Percentiles rank a stretch among this genome's conserved stretches.
Evolutionary conservation across 164 flowering plant species (phyloP).

Genomic region (Echeveria elegans): DNA sequence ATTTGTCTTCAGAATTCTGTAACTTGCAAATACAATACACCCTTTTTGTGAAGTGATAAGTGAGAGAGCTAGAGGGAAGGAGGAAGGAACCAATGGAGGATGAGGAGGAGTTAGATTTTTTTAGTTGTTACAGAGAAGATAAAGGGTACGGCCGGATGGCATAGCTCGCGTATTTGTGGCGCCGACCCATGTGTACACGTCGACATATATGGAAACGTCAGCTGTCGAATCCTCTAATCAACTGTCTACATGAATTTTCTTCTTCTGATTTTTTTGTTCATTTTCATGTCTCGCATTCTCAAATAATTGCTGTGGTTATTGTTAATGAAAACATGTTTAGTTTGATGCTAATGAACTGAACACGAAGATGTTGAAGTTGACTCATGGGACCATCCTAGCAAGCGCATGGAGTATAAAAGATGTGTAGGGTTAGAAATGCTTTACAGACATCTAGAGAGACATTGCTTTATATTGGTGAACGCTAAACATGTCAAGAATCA

Average conservation of each 20-base stretch:
- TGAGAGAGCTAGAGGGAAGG: not conserved
- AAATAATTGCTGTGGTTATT: not conserved
- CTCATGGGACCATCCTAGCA: conserved; percentile 2
- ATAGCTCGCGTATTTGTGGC: not conserved
- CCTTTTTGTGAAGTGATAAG: not conserved
- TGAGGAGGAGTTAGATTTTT: not conserved
- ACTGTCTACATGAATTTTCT: not conserved
- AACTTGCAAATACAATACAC: not conserved
- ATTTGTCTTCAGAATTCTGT: not conserved
- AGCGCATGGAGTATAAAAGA: not conserved
- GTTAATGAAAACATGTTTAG: not conserved
- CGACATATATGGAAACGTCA: not conserved
- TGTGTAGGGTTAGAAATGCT: not conserved
- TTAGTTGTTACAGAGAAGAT: not conserved
- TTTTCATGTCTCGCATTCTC: not conserved
- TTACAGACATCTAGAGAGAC: not conserved
- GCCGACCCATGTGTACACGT: not conserved
- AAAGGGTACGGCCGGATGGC: not conserved
- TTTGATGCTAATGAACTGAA: not conserved
- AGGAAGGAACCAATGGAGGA: not conserved
- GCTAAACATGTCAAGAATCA: conserved; percentile 1
- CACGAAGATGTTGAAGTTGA: not conserved
- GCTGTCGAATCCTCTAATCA: not conserved
- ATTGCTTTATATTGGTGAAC: conserved; percentile 3
- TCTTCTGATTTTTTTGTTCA: not conserved